Base-by-base conservation (phyloP, 1,284 basidiomycete species). In the Ustilago bromivora region DNA sequence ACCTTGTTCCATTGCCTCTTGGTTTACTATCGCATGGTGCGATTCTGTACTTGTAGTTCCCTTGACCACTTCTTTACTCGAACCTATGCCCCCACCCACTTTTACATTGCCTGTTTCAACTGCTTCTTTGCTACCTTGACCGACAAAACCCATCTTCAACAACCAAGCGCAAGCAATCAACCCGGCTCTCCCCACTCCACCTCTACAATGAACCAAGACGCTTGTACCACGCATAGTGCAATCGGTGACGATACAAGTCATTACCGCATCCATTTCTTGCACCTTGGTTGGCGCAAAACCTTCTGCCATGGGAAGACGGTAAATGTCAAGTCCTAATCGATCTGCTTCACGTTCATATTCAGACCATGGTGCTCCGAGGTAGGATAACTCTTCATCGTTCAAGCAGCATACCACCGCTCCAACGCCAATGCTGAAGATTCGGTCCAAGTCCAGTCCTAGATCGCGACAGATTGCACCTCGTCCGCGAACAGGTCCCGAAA, bases 141-240 rank as follows among this genome's bases (percentile, higher is more conserved):
- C 70, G 11, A 89, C 87, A 46, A 98, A 89, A 6, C 96, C 96
- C 81, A 98, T 91, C 86, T 94, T 96, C 71, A 97, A 88, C 84
- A 94, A 90, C 96, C 96, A 98, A 76, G 92, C 93, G 80, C 93
- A 94, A 1, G 96, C 96, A 40, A 98, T 90, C 47, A 98, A 89
- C 1, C 96, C 96, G 0, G 96, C 96, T 32, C 96, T 90, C 0
- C 96, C 96, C 5, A 99, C 93, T 7, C 96, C 96, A 40, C 96
- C 96, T 32, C 96, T 90, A 85, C 96, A 99, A 82, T 98, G 96
- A 7, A 93, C 93, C 7, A 98, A 90, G 3, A 96, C 90, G 38
- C 91, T 89, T 2, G 90, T 86, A 1, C 95, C 95, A 8, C 88
- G 88, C 9, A 96, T 87, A 0, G 95, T 94, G 83, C 96, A 97